Evolutionary conservation across 495 filamentous ascomycete genomes (phyloP).

Genomic region (Penicillium soppii): DNA sequence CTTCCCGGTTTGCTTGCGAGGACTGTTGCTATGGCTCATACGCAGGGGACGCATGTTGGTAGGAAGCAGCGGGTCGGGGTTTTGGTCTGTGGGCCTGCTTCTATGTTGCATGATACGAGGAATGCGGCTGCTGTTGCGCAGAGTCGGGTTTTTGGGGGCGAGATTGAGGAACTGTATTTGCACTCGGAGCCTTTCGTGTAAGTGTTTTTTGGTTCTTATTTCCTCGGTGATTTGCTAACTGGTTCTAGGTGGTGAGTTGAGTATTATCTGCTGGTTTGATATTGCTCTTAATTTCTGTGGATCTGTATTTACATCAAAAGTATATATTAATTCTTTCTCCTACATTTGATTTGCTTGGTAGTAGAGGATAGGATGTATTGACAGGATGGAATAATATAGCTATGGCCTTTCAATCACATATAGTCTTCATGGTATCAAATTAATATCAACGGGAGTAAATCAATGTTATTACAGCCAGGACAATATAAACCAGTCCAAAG

Average conservation of each 20-base stretch:
- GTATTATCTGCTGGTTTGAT: background rate
- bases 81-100: constrained; percentile 50
- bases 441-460: background rate
- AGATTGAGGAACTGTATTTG: constrained; percentile 49
- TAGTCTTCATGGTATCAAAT: background rate
- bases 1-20: constrained; percentile 32
- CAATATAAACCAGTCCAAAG: background rate
- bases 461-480: background rate
- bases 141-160: constrained; percentile 33
- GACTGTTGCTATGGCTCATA: constrained; percentile 19
- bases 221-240: background rate
- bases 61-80: constrained; percentile 38
- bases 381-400: no score
- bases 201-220: constrained; percentile 7
- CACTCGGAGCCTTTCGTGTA: constrained; percentile 55
- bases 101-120: constrained; percentile 49
- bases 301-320: background rate
- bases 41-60: constrained; percentile 8
- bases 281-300: background rate
- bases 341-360: no score
- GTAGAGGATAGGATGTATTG: no score
- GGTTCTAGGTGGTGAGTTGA: constrained; percentile 3
- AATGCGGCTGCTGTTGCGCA: constrained; percentile 51
- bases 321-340: background rate
- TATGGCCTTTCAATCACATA: no score